Evolutionary conservation across 2,329 filamentous ascomycete genomes (phyloP), one percentile per base, ranked within the genome.

Genomic region (Xylaria sp.): DNA sequence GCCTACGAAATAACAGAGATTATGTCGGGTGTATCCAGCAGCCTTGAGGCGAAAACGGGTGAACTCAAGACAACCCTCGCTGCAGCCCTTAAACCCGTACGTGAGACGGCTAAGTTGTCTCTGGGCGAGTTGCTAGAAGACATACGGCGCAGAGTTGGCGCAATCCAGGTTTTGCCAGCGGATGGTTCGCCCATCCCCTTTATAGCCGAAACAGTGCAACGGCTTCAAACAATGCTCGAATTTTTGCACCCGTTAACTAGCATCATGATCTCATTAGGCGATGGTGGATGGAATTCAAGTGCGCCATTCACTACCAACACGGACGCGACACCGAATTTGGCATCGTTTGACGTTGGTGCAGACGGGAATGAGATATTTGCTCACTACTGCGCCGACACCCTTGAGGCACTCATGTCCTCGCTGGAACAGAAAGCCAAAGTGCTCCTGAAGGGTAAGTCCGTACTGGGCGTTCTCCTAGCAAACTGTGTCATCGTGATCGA

Each of bases 1-100:
- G 92, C 92, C 6, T 99, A 96, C 72, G 94, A 99, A 72, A 90
- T 97, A 37, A 90, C 95, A 37, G 93, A 96, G 69, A 90, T 97
- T 61, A 85, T 97, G 52, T 90, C 91, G 0, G 83, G 83, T 10
- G 80, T 96, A 52, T 92, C 91, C 2, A 87, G 87, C 58, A 87
- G 88, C 46, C 78, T 99, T 3, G 93, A 96, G 64, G 83, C 84
- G 3, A 86, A 88, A 62, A 96, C 92, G 0, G 91, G 91, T 1
- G 91, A 96, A 69, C 80, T 97, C 59, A 96, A 96, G 72, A 80
- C 84, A 35, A 83, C 91, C 4, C 84, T 99, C 55, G 87, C 90
- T 4, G 91, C 95, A 57, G 90, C 91, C 7, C 78, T 97, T 11
- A 92, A 94, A 68, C 94, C 94, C 0, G 84, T 97, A 9, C 86